Base-by-base conservation (phyloP, 73 alveolate species). In the Paramecium sonneborni region DNA sequence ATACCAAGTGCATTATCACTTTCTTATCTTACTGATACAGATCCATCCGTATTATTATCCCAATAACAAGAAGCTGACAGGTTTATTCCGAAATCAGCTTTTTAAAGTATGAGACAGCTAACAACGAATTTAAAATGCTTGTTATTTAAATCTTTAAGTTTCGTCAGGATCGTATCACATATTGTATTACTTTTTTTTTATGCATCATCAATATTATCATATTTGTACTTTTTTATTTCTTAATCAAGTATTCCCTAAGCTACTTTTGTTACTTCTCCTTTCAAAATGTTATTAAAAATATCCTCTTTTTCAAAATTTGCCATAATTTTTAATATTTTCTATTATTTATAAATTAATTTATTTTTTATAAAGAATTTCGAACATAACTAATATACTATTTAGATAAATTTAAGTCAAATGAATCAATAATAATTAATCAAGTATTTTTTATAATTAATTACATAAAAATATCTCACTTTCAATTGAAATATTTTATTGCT, bases 41-140 rank as follows among this genome's bases (percentile, higher is more conserved):
- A 93, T 21, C 98, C 98, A 92, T 96, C 98, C 46, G 94, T 85
- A 30, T 95, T 93, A 74, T 95, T 95, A 85, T 96, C 96, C 98
- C 98, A 96, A 85, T 87, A 96, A 91, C 98, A 95, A 8, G 97
- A 93, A 18, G 95, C 95, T 41, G 95, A 44, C 37, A 96, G 76
- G 62, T 92, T 94, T 14, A 96, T 79, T 15, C 98, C 97, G 15
- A 95, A 96, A 35, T 96, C 97, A 57, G 96, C 95, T 76, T 96
- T 96, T 92, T 96, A 95, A 94, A 96, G 88, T 58, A 96, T 85
- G 57, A 93, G 67, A 67, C 98, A 92, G 70, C 85, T 86, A 35
- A 95, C 97, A 12, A 93, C 91, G 76, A 84, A 96, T 82, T 96
- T 96, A 86, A 95, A 96, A 72, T 96, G 95, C 43, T 93, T 96